phyloP scores from a whole-genome alignment of 306 rosid genomes.

The Urtica urens region DNA sequence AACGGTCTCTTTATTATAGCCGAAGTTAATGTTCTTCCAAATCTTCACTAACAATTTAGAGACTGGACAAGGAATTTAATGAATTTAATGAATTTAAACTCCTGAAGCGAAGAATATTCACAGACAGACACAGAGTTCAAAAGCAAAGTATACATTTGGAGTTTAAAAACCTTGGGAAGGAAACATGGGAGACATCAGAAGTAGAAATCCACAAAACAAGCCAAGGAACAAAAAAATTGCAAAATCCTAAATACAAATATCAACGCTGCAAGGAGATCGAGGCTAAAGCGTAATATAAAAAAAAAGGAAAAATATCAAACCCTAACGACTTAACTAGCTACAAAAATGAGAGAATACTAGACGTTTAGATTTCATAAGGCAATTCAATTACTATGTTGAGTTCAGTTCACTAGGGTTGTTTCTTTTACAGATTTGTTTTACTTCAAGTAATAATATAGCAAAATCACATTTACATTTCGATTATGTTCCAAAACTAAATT shows the following conservation, averaged over 20 bases:
- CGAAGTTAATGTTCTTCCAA: slow-evolving; percentile 20
- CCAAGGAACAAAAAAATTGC: slow-evolving; percentile 10
- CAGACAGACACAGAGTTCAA: no score
- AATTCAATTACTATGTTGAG: no score
- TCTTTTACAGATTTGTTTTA: neutral
- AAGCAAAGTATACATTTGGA: no score
- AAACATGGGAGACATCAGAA: slow-evolving; percentile 17
- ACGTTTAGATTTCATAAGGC: no score
- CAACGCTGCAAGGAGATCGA: neutral
- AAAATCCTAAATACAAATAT: neutral
- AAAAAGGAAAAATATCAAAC: neutral
- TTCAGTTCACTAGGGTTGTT: no score
- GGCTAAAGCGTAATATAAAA: neutral
- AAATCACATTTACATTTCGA: slow-evolving; percentile 28
- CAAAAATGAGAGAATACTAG: no score
- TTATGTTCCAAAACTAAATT: slow-evolving; percentile 11
- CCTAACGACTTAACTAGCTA: no score
- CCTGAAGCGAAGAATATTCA: slow-evolving; percentile 57
- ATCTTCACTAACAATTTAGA: no score
- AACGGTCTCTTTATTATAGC: slow-evolving; percentile 5
- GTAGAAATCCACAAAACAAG: slow-evolving; percentile 21
- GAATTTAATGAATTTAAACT: slow-evolving; percentile 28
- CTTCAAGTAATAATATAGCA: neutral
- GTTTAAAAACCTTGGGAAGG: no score
- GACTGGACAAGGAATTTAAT: no score